Evolutionary conservation across 2,329 filamentous ascomycete species (phyloP).

Genomic region (Pyricularia sp.): DNA sequence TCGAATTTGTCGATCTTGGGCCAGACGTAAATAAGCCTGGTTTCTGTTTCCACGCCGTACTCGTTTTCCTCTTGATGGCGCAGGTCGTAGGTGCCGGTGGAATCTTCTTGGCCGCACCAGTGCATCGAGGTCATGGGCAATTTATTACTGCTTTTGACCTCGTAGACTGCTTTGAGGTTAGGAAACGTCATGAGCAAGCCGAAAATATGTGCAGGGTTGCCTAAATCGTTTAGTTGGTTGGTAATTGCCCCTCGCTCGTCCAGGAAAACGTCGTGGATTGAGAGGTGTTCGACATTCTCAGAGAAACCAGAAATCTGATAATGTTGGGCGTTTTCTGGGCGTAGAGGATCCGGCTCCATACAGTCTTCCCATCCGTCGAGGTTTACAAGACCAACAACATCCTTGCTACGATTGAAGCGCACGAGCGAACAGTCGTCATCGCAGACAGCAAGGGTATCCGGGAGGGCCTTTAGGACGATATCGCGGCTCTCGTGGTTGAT

Average conservation of each 20-base stretch:
- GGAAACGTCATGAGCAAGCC: not conserved
- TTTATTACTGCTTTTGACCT: not conserved
- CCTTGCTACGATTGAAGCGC: not conserved
- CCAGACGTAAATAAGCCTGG: not conserved
- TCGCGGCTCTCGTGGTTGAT: not conserved
- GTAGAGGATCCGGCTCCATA: not conserved
- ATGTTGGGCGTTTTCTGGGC: not conserved
- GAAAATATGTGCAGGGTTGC: not conserved
- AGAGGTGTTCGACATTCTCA: not conserved
- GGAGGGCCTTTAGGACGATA: not conserved
- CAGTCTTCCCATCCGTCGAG: not conserved
- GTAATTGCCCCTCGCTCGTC: not conserved
- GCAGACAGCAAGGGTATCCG: not conserved
- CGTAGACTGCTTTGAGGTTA: not conserved
- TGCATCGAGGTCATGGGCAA: not conserved
- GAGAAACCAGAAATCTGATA: not conserved
- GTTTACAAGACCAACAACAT: not conserved
- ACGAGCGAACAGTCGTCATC: not conserved
- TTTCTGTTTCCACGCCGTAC: not conserved
- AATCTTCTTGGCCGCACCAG: not conserved
- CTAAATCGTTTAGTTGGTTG: not conserved
- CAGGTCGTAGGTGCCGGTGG: not conserved
- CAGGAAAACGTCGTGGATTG: not conserved
- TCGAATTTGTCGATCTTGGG: not conserved
- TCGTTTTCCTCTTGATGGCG: not conserved